Percentiles rank a stretch among this genome's conserved stretches.
phyloP scores from a whole-genome alignment of 306 rosid genomes.

The Corylus americana region DNA sequence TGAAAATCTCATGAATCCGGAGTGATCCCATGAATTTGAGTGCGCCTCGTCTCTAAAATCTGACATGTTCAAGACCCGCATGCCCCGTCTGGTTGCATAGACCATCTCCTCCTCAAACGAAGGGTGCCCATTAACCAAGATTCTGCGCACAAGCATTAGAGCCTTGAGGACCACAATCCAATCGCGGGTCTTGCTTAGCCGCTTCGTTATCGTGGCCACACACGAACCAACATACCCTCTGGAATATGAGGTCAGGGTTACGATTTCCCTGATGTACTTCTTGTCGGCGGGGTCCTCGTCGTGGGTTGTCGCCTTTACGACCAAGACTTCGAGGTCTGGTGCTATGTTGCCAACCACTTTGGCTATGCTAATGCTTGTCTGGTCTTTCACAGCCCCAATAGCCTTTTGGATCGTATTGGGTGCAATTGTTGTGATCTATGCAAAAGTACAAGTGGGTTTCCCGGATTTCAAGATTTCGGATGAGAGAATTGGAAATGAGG shows the following conservation, averaged over 20 bases:
- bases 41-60: conserved; percentile 30
- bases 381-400: conserved; percentile 85
- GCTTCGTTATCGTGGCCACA: conserved; percentile 54
- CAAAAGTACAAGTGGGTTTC: no score
- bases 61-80: conserved; percentile 60
- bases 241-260: conserved; percentile 53
- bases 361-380: conserved; percentile 87
- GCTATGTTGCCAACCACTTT: conserved; percentile 33
- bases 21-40: no score
- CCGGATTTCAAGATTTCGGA: no score
- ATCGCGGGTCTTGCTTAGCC: conserved; percentile 70
- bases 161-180: conserved; percentile 88
- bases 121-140: conserved; percentile 69
- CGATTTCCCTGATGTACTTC: conserved; percentile 62
- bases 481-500: no score
- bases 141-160: conserved; percentile 72
- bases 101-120: conserved; percentile 73
- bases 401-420: conserved; percentile 23
- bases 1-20: no score
- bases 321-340: conserved; percentile 71
- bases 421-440: no score
- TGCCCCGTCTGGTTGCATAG: conserved; percentile 3
- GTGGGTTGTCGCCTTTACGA: conserved; percentile 80
- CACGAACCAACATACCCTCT: conserved; percentile 60
- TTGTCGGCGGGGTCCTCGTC: conserved; percentile 80